phyloP scores from a whole-genome alignment of 257 asterid species.

The Voacanga thouarsii region DNA sequence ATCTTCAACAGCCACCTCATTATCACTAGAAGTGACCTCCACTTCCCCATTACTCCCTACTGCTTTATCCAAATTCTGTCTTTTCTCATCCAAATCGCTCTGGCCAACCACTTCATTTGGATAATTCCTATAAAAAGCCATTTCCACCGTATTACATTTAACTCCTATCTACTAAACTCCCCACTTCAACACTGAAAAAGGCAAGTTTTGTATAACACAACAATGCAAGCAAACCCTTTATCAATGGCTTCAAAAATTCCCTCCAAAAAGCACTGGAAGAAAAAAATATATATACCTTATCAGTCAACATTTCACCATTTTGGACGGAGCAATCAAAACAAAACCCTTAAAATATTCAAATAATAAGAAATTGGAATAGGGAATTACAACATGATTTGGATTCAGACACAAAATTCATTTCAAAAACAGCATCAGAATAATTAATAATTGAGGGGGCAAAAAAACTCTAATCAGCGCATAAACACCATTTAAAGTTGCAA shows the following conservation, averaged over 20 bases:
- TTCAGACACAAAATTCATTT: background rate
- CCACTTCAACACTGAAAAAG: conserved; percentile 5
- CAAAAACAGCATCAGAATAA: background rate
- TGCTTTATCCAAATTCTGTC: conserved; percentile 41
- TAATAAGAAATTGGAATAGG: background rate
- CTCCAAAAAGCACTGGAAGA: conserved; percentile 43
- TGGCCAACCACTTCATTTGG: conserved; percentile 45
- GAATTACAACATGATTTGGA: background rate
- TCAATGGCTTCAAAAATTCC: conserved; percentile 31
- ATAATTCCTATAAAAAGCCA: conserved; percentile 65
- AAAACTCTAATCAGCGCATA: background rate
- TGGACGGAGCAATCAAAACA: background rate
- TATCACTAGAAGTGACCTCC: conserved; percentile 47
- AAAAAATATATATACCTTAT: conserved; percentile 5
- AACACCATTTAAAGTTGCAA: background rate
- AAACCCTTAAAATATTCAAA: background rate
- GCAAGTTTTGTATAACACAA: conserved; percentile 26
- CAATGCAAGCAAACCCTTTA: conserved; percentile 16
- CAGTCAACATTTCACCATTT: background rate
- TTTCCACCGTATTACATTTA: conserved; percentile 44
- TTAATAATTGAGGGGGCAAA: background rate
- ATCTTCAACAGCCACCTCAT: conserved; percentile 39
- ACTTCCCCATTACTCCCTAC: conserved; percentile 48
- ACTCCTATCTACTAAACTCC: background rate
- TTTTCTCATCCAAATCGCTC: conserved; percentile 47